phyloP scores from a whole-genome alignment of 1,284 basidiomycete genomes.

The Irpex sp. region DNA sequence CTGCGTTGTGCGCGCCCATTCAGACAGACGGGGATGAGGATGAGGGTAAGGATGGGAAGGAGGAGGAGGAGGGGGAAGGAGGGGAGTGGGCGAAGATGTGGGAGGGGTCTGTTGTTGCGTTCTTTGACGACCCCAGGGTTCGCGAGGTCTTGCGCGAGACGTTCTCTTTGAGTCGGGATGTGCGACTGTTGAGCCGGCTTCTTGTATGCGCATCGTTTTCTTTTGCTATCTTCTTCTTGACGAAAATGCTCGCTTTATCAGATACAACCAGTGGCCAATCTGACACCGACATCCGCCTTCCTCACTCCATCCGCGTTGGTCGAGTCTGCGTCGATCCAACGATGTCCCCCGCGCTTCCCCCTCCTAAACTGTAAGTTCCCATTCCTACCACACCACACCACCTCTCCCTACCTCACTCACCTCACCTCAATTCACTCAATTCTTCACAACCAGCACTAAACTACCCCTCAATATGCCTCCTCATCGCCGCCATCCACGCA shows the following conservation, averaged over 20 bases:
- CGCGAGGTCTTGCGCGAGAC: constrained; percentile 47
- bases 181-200: constrained; percentile 57
- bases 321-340: constrained; percentile 42
- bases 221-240: neutral
- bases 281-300: constrained; percentile 49
- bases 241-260: constrained; percentile 23
- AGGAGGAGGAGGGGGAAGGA: constrained; percentile 16
- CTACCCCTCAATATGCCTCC: constrained; percentile 69
- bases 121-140: constrained; percentile 44
- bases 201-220: constrained; percentile 44
- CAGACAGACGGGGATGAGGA: too few relatives aligned
- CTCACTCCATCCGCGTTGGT: constrained; percentile 38
- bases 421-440: neutral
- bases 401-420: too few relatives aligned
- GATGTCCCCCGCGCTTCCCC: constrained; percentile 43
- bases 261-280: constrained; percentile 42
- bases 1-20: constrained; percentile 30
- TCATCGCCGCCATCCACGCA: constrained; percentile 64
- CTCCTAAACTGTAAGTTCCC: constrained; percentile 53
- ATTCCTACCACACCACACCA: too few relatives aligned
- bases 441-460: constrained; percentile 41
- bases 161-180: constrained; percentile 62
- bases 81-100: constrained; percentile 54
- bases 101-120: constrained; percentile 51
- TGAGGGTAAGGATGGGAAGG: too few relatives aligned